A percentile compares a stretch with the other conserved stretches of the same genome.
Evolutionary conservation across 1,139 yeast species (phyloP).

Genomic region (Kodamaea arcana): DNA sequence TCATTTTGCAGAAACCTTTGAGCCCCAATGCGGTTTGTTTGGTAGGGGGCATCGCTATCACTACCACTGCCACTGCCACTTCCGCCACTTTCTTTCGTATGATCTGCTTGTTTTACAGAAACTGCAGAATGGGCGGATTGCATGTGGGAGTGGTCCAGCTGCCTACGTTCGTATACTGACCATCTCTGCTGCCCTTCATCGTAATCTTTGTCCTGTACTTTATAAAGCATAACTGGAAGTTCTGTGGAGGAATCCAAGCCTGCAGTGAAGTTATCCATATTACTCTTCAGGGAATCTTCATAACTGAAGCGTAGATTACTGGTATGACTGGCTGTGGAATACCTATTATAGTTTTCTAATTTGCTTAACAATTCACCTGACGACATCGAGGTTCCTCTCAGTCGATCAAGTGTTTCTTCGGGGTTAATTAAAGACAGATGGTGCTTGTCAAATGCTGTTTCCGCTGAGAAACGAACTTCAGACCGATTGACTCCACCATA

Average conservation of each 20-base stretch:
- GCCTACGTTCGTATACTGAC: conserved; percentile 22
- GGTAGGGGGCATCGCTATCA: conserved; percentile 1
- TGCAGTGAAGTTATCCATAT: conserved; percentile 20
- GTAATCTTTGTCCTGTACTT: conserved; percentile 26
- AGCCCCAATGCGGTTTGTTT: neutral
- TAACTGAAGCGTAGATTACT: conserved; percentile 3
- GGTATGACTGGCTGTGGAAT: conserved; percentile 7
- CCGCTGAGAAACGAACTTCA: conserved; percentile 2
- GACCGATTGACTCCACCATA: neutral
- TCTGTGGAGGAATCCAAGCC: conserved; percentile 25
- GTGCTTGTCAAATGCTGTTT: conserved; percentile 4
- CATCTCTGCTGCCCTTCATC: conserved; percentile 25
- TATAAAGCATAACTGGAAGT: conserved; percentile 28
- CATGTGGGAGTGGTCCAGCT: neutral
- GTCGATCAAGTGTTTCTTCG: conserved; percentile 13
- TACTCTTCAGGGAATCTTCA: conserved; percentile 3
- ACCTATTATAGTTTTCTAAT: conserved; percentile 16
- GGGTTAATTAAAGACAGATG: conserved; percentile 12
- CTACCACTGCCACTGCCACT: conserved; percentile 6
- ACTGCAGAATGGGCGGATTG: conserved; percentile 4
- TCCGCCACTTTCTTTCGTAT: neutral
- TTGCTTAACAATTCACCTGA: conserved; percentile 36
- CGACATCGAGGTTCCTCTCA: conserved; percentile 21
- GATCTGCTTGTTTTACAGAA: neutral
- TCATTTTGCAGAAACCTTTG: neutral